Percentiles rank a stretch among this genome's conserved stretches.
These are phyloP conservation scores for Domatiomyces catenatus DNA, from an alignment of 2,329 filamentous ascomycete genomes.

Conservation along the genomic window DNA sequence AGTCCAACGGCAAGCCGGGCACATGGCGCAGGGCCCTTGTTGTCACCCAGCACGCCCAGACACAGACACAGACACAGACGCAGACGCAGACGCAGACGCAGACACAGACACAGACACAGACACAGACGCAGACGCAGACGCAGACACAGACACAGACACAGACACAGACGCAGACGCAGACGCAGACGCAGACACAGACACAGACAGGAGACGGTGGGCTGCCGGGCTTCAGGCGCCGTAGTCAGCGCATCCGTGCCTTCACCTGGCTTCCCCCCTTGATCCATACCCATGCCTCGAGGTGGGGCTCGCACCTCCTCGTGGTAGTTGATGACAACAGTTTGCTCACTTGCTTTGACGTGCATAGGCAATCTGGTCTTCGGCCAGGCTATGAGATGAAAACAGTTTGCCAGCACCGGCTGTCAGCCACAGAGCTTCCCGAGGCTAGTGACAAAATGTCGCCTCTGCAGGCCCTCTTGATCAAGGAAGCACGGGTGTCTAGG, in stretches of 20 bases:
- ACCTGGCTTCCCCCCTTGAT: constrained; percentile 22
- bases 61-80: constrained; percentile 21
- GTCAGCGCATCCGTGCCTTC: constrained; percentile 26
- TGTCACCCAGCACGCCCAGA: constrained; percentile 35
- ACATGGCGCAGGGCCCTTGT: constrained; percentile 39
- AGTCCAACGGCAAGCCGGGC: constrained; percentile 29
- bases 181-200: constrained; percentile 24
- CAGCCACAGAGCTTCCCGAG: not conserved
- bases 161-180: too few relatives aligned
- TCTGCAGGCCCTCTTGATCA: not conserved
- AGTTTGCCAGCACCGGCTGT: not conserved
- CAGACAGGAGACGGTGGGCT: too few relatives aligned
- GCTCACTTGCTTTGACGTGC: constrained; percentile 6
- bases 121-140: constrained; percentile 23
- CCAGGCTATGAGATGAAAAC: constrained; percentile 8
- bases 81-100: constrained; percentile 21
- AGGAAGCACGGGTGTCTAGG: not conserved
- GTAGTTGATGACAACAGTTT: constrained; percentile 24
- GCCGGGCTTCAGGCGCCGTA: constrained; percentile 13
- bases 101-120: constrained; percentile 22
- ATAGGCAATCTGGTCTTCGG: constrained; percentile 5
- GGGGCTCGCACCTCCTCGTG: constrained; percentile 23
- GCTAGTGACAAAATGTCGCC: not conserved
- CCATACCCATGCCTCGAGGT: constrained; percentile 13
- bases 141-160: constrained; percentile 21